These are phyloP conservation scores for Plasmopara viticola DNA, from an alignment of 352 stramenopile species.

Conservation along the genomic window DNA sequence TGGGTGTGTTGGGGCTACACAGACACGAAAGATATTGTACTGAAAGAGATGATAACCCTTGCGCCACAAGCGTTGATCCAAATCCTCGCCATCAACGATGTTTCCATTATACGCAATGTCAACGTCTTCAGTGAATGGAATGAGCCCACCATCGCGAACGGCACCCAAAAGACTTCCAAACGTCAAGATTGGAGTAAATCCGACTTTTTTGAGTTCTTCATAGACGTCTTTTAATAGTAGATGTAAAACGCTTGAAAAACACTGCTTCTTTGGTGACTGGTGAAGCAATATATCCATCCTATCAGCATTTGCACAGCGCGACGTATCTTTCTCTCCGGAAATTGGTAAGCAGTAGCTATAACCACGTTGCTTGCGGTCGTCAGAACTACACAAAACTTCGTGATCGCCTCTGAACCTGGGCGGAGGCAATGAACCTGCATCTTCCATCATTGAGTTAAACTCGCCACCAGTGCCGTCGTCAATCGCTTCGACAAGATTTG, in stretches of 20 bases:
- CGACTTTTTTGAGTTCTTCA: conserved; percentile 23
- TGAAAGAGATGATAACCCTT: conserved; percentile 47
- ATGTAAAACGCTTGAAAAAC: conserved; percentile 40
- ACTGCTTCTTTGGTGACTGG: conserved; percentile 22
- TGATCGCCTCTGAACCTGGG: conserved; percentile 20
- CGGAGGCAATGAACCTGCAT: not conserved
- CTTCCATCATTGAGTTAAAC: conserved; percentile 9
- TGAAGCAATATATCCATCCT: conserved; percentile 34
- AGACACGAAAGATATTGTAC: conserved; percentile 29
- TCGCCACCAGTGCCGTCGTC: not conserved
- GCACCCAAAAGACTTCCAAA: conserved; percentile 43
- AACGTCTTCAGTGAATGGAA: conserved; percentile 46
- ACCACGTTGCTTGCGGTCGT: conserved; percentile 1
- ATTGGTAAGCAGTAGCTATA: conserved; percentile 40
- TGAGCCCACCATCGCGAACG: conserved; percentile 33
- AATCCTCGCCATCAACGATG: conserved; percentile 8
- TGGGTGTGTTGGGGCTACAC: conserved; percentile 30
- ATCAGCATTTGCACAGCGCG: conserved; percentile 31
- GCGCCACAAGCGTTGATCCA: conserved; percentile 17
- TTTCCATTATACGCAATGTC: conserved; percentile 32
- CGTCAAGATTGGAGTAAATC: conserved; percentile 22
- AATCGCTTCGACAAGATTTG: conserved; percentile 1
- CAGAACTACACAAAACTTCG: conserved; percentile 9
- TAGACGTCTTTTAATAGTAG: conserved; percentile 48
- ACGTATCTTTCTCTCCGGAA: conserved; percentile 28